phyloP scores from a whole-genome alignment of 2,329 filamentous ascomycete genomes.

The Aspergillus sp. region DNA sequence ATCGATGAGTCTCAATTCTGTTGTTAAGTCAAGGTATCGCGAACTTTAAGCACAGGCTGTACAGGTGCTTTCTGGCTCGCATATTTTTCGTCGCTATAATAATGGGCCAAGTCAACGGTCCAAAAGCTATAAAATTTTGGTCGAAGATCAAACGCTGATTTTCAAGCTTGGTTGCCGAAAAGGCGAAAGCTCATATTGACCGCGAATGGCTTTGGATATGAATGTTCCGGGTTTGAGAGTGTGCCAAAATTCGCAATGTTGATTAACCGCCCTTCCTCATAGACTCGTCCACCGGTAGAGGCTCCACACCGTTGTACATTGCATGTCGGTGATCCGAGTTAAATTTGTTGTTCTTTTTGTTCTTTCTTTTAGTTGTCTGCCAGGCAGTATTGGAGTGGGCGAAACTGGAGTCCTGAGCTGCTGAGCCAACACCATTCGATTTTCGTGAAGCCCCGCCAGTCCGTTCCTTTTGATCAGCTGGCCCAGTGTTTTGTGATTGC shows the following conservation, averaged over 20 bases:
- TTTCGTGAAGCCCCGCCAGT: constrained; percentile 31
- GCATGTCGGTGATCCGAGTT: constrained; percentile 32
- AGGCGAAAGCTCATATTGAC: not conserved
- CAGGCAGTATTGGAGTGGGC: constrained; percentile 33
- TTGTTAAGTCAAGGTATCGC: constrained; percentile 3
- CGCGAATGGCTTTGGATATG: not conserved
- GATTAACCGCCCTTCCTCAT: constrained; percentile 47
- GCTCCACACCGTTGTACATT: constrained; percentile 33
- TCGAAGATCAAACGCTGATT: not conserved
- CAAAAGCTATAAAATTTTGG: not conserved
- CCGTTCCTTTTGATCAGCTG: constrained; percentile 31
- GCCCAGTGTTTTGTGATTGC: constrained; percentile 17
- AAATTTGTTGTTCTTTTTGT: constrained; percentile 38
- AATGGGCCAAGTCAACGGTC: not conserved
- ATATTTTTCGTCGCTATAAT: not conserved
- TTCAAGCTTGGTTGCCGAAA: not conserved
- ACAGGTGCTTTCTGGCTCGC: constrained; percentile 10
- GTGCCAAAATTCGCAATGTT: not conserved
- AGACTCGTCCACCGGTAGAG: constrained; percentile 43
- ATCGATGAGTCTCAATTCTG: constrained; percentile 6
- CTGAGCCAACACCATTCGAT: constrained; percentile 29
- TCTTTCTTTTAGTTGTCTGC: constrained; percentile 48
- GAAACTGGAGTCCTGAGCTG: constrained; percentile 24
- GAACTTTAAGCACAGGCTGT: constrained; percentile 13
- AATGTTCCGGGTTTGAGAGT: not conserved